A percentile compares a stretch with the other conserved stretches of the same genome.
phyloP scores from a whole-genome alignment of 2,329 filamentous ascomycete genomes.

The Sarocladium oryzae region DNA sequence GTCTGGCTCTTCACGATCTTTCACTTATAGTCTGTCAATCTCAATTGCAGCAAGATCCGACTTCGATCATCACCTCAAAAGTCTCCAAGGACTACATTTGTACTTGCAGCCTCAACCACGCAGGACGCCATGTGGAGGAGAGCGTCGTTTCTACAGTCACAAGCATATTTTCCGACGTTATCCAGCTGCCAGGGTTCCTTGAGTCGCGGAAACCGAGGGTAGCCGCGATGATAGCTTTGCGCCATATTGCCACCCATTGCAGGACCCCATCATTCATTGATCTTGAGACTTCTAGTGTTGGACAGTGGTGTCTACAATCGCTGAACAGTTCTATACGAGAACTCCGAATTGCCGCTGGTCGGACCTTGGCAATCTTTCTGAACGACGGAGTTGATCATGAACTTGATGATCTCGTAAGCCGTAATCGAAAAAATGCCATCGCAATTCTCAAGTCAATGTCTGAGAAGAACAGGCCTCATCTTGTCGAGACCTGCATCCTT shows the following conservation, averaged over 20 bases:
- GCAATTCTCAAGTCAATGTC: conserved; percentile 67
- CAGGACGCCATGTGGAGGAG: background rate
- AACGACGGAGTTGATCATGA: conserved; percentile 7
- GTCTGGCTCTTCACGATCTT: background rate
- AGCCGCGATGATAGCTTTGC: conserved; percentile 64
- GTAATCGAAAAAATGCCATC: conserved; percentile 60
- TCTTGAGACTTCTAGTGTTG: conserved; percentile 60
- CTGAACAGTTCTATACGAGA: conserved; percentile 81
- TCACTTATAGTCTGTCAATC: conserved; percentile 28
- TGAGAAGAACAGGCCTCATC: conserved; percentile 56
- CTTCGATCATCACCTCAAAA: no score
- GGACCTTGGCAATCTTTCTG: conserved; percentile 61
- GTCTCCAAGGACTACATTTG: background rate
- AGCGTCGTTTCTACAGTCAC: background rate
- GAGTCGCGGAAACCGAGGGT: conserved; percentile 58
- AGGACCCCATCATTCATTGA: conserved; percentile 53
- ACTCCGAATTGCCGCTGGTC: conserved; percentile 71
- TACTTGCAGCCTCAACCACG: background rate
- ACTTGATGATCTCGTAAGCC: conserved; percentile 20
- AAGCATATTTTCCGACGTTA: conserved; percentile 37
- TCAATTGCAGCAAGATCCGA: conserved; percentile 19
- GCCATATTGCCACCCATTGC: conserved; percentile 63
- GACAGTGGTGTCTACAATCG: conserved; percentile 75
- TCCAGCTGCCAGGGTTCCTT: conserved; percentile 38
- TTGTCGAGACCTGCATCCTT: conserved; percentile 79